Evolutionary conservation across 352 stramenopile species (phyloP).

Genomic region (Phytophthora pluvialis): DNA sequence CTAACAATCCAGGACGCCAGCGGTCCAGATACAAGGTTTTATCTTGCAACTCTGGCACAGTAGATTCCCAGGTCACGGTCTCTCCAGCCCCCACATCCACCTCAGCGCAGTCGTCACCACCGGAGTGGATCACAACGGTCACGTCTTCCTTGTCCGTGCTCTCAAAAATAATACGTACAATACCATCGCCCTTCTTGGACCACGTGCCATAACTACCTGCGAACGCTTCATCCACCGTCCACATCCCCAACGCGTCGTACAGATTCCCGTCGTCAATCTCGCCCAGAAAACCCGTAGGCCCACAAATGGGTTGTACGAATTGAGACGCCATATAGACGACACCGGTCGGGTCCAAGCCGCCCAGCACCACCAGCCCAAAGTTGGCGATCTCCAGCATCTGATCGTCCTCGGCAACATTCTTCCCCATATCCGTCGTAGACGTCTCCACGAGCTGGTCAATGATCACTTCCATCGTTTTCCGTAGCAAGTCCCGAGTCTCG

Average conservation of each 20-base stretch:
- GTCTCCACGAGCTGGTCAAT: conserved; percentile 28
- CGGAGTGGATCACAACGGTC: conserved; percentile 32
- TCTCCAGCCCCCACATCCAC: conserved; percentile 41
- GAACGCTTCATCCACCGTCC: conserved; percentile 47
- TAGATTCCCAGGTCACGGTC: conserved; percentile 45
- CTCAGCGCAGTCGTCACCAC: conserved; percentile 39
- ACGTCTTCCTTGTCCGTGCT: conserved; percentile 39
- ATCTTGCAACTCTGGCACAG: conserved; percentile 42
- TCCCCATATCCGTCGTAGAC: conserved; percentile 23
- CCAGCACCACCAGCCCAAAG: conserved; percentile 47
- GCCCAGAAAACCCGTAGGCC: conserved; percentile 48
- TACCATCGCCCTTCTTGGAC: conserved; percentile 43
- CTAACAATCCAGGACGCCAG: conserved; percentile 50
- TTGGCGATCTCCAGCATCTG: conserved; percentile 48
- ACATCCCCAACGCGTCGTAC: conserved; percentile 32
- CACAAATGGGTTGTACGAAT: conserved; percentile 64
- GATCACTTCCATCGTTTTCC: conserved; percentile 31
- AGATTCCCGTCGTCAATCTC: conserved; percentile 54
- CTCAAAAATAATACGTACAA: conserved; percentile 43
- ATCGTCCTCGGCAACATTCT: conserved; percentile 25
- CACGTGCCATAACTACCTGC: conserved; percentile 45
- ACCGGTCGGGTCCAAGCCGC: conserved; percentile 54
- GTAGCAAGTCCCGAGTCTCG: conserved; percentile 31
- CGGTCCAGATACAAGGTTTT: conserved; percentile 63
- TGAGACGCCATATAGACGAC: conserved; percentile 48